Evolutionary conservation across 208 protist genomes (phyloP).

Genomic region (Trypanosoma melophagium): DNA sequence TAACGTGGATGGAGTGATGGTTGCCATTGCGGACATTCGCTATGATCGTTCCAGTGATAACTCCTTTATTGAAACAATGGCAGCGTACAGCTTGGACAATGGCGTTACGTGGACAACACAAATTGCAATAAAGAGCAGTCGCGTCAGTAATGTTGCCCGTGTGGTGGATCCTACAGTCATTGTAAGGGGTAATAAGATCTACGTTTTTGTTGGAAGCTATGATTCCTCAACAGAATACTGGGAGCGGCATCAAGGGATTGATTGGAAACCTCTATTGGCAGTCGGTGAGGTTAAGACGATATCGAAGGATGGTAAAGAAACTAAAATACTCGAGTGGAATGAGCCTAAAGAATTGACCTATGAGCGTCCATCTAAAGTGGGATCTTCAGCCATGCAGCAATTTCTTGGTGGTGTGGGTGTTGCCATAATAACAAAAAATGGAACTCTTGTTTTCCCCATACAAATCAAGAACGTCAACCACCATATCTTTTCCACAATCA

Average conservation of each 20-base stretch:
- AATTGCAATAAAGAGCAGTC: slow-evolving; percentile 19
- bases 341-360: neutral
- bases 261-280: slow-evolving; percentile 17
- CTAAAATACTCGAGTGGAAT: neutral
- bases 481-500: slow-evolving; percentile 2
- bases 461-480: slow-evolving; percentile 15
- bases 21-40: slow-evolving; percentile 10
- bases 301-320: neutral
- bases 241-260: neutral
- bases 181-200: slow-evolving; percentile 22
- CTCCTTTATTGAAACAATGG: slow-evolving; percentile 15
- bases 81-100: slow-evolving; percentile 11
- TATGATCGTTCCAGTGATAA: slow-evolving; percentile 7
- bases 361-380: neutral
- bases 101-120: slow-evolving; percentile 17
- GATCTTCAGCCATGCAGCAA: neutral
- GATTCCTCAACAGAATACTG: neutral
- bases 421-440: slow-evolving; percentile 13
- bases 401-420: slow-evolving; percentile 15
- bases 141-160: slow-evolving; percentile 1
- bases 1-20: slow-evolving; percentile 18
- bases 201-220: slow-evolving; percentile 12
- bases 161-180: slow-evolving; percentile 21
- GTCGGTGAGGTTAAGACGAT: slow-evolving; percentile 14
- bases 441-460: slow-evolving; percentile 22